Conservation (phyloP, 2,329 filamentous ascomycete species). For the Botrytis galanthina region DNA sequence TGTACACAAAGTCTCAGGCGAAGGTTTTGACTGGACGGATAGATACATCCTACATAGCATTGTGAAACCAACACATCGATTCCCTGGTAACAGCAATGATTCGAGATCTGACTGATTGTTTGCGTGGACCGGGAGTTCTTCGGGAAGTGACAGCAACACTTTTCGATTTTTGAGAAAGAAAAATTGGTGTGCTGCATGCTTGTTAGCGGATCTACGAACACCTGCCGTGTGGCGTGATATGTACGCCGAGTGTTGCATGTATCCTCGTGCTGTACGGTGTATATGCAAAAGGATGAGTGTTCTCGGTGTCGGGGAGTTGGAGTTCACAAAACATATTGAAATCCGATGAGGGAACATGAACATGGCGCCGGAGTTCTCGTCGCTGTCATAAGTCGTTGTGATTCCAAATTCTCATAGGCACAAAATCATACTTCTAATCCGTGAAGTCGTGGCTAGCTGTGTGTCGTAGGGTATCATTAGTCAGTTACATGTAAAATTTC, state of each 20-base stretch:
- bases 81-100: neutral
- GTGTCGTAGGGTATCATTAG: neutral
- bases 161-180: neutral
- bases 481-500: neutral
- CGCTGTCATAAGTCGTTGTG: neutral
- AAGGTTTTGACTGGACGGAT: constrained; percentile 9
- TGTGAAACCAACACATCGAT: constrained; percentile 1
- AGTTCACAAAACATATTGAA: neutral
- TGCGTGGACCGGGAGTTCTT: neutral
- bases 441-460: neutral
- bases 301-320: constrained; percentile 1
- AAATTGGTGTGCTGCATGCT: neutral
- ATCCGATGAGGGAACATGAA: neutral
- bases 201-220: constrained; percentile 10
- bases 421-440: neutral
- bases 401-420: neutral
- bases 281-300: neutral
- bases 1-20: neutral
- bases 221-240: constrained; percentile 13
- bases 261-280: neutral
- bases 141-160: neutral
- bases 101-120: neutral
- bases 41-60: constrained; percentile 1
- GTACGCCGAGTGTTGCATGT: constrained; percentile 12
- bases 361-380: neutral